Conservation (phyloP, 208 protist species). For the Vickermania spadyakhi region DNA sequence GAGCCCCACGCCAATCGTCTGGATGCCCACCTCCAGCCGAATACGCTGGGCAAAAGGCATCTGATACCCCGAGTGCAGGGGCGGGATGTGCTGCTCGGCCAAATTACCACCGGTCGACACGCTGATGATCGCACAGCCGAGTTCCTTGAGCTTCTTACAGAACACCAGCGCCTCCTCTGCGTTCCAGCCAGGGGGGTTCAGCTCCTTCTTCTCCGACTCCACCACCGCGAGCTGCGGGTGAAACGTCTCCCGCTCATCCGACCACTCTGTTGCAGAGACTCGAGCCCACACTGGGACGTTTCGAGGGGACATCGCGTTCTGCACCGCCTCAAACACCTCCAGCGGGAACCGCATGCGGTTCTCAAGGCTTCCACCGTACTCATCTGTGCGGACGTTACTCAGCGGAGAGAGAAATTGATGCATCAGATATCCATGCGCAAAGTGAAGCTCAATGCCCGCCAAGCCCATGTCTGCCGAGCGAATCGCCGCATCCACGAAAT, state of each 20-base stretch:
- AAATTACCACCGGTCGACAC: constrained; percentile 62
- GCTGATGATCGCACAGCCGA: constrained; percentile 40
- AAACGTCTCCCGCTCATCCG: constrained; percentile 14
- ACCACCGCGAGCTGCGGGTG: neutral
- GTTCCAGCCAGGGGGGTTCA: constrained; percentile 28
- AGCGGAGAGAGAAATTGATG: constrained; percentile 56
- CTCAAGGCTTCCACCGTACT: constrained; percentile 71
- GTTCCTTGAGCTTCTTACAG: constrained; percentile 29
- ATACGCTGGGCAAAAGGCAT: constrained; percentile 56
- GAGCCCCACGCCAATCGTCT: constrained; percentile 51
- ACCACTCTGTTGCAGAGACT: constrained; percentile 57
- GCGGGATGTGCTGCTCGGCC: constrained; percentile 36
- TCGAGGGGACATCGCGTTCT: constrained; percentile 14
- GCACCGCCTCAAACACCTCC: constrained; percentile 45
- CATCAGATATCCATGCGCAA: constrained; percentile 75
- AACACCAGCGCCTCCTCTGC: constrained; percentile 12
- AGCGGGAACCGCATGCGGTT: constrained; percentile 69
- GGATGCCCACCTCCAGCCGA: constrained; percentile 23
- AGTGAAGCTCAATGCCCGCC: constrained; percentile 77
- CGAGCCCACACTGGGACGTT: constrained; percentile 73
- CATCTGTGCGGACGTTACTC: constrained; percentile 71
- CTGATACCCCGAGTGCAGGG: constrained; percentile 12
- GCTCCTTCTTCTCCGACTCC: constrained; percentile 3
- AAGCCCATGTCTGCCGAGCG: constrained; percentile 43
- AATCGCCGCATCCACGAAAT: constrained; percentile 26